Evolutionary conservation across 352 stramenopile species (phyloP).

Genomic region (Globisporangium paroecandrum): DNA sequence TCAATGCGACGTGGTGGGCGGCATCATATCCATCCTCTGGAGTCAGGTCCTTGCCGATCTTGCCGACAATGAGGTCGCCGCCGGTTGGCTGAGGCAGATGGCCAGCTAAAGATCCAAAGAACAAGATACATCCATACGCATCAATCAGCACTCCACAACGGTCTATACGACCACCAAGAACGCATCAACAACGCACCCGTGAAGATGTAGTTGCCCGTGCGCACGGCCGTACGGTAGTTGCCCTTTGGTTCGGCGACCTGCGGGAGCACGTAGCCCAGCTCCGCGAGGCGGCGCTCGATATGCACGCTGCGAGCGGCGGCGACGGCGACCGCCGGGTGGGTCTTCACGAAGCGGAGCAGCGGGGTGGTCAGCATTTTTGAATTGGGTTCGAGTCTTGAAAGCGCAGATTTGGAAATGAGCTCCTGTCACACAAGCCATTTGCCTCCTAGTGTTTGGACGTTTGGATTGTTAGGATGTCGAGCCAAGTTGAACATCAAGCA

Average conservation of each 20-base stretch:
- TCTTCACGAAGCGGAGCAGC: conserved; percentile 25
- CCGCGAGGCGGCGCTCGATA: conserved; percentile 76
- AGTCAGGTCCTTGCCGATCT: conserved; percentile 78
- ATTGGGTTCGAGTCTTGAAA: not conserved
- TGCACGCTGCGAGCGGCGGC: conserved; percentile 58
- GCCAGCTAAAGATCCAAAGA: conserved; percentile 32
- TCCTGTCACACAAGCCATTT: too few species aligned
- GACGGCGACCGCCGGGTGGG: not conserved
- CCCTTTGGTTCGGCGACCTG: conserved; percentile 75
- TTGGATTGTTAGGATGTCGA: not conserved
- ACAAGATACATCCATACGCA: not conserved
- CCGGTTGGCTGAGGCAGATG: conserved; percentile 48
- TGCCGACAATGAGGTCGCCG: conserved; percentile 72
- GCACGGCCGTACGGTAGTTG: conserved; percentile 86
- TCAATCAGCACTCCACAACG: not conserved
- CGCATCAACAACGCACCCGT: conserved; percentile 30
- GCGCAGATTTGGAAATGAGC: conserved; percentile 12
- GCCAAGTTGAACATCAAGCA: conserved; percentile 9
- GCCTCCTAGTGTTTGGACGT: not conserved
- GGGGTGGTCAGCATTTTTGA: conserved; percentile 29
- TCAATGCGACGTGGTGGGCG: conserved; percentile 74
- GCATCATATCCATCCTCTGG: conserved; percentile 85
- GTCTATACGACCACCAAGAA: not conserved
- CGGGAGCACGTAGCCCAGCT: conserved; percentile 71
- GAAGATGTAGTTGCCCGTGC: conserved; percentile 83